Evolutionary conservation across 164 flowering plant genomes (phyloP).

Genomic region (Magnolia officinalis): DNA sequence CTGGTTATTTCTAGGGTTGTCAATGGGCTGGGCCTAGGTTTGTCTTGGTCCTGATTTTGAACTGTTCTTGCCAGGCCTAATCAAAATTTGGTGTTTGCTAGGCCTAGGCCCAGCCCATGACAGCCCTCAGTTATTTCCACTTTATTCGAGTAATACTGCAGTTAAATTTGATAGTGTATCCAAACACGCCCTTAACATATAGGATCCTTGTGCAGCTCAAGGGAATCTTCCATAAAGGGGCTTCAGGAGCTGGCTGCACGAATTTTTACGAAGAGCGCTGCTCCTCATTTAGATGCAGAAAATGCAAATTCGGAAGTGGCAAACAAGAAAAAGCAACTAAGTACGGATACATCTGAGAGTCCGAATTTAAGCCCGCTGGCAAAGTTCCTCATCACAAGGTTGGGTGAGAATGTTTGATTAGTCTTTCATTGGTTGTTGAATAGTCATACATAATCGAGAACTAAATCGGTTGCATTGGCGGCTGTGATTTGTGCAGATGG

Average conservation of each 20-base stretch:
- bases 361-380: constrained; percentile 82
- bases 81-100: too few relatives aligned
- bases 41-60: too few relatives aligned
- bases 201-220: constrained; percentile 50
- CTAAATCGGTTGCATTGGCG: background rate
- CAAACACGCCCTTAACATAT: background rate
- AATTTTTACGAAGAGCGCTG: constrained; percentile 42
- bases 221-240: constrained; percentile 69
- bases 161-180: background rate
- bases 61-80: too few relatives aligned
- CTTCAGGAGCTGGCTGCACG: constrained; percentile 66
- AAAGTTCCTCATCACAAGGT: constrained; percentile 86
- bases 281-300: constrained; percentile 25
- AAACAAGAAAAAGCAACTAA: constrained; percentile 46
- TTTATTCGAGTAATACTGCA: background rate
- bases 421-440: background rate
- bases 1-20: too few relatives aligned
- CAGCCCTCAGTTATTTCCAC: background rate
- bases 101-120: too few relatives aligned
- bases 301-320: constrained; percentile 39
- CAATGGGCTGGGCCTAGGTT: too few relatives aligned
- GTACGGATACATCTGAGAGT: constrained; percentile 46
- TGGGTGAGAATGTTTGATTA: constrained; percentile 15
- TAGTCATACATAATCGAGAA: background rate
- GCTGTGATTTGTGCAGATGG: constrained; percentile 60